A percentile compares a stretch with the other conserved stretches of the same genome.
Conservation (phyloP, 768 basidiomycete genomes). For the Collybia nuda region DNA sequence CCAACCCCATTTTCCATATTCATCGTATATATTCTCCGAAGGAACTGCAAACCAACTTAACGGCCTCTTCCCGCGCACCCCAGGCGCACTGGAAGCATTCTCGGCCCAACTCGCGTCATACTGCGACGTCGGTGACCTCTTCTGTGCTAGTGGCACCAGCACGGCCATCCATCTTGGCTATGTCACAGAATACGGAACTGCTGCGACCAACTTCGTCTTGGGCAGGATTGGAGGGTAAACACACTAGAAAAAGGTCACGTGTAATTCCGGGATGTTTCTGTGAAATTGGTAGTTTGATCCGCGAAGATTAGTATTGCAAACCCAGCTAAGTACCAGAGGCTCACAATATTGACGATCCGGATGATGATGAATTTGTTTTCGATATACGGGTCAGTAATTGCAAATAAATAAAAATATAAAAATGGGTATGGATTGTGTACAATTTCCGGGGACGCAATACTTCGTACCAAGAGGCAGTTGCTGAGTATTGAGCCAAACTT, state of each 20-base stretch:
- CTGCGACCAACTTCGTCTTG: slow-evolving; percentile 3
- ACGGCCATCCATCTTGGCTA: slow-evolving; percentile 5
- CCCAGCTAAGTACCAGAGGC: no score
- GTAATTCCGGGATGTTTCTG: no score
- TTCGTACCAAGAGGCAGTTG: no score
- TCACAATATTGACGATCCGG: no score
- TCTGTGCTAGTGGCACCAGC: slow-evolving; percentile 6
- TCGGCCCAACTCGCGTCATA: slow-evolving; percentile 6
- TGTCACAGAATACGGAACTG: slow-evolving; percentile 4
- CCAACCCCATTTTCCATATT: not conserved
- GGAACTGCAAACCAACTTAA: slow-evolving; percentile 7
- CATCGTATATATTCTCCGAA: not conserved
- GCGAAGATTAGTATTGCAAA: no score
- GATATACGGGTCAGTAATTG: no score
- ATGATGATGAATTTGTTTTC: no score
- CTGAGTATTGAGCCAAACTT: no score
- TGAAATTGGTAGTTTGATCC: no score
- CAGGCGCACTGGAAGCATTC: slow-evolving; percentile 7
- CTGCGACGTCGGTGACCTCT: slow-evolving; percentile 9
- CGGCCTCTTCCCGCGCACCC: slow-evolving; percentile 6
- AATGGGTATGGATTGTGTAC: no score
- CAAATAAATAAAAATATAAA: no score
- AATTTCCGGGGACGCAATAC: no score
- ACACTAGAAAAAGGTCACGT: not conserved
- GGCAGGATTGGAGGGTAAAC: slow-evolving; percentile 7